Evolutionary conservation across 257 asterid genomes (phyloP).

Genomic region (Buddleja alternifolia): DNA sequence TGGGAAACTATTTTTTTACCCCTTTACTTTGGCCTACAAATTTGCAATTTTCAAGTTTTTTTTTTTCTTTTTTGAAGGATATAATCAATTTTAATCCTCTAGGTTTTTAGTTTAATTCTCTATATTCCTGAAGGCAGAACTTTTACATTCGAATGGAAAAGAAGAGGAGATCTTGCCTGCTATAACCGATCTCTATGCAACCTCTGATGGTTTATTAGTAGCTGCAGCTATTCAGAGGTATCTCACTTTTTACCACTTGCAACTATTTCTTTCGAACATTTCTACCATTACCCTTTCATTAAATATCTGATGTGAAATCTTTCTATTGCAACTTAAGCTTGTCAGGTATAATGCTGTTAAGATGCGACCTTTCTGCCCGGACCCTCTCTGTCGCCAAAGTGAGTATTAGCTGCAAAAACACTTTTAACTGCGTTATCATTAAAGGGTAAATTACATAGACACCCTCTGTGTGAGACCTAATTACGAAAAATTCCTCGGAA

Average conservation of each 20-base stretch:
- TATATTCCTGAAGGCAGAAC: conserved; percentile 63
- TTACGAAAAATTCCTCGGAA: no score
- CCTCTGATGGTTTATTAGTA: conserved; percentile 63
- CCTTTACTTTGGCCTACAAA: neutral
- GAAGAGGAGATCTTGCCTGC: conserved; percentile 59
- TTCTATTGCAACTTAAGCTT: conserved; percentile 48
- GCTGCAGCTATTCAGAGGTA: conserved; percentile 86
- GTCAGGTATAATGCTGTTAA: conserved; percentile 73
- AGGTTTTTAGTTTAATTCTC: conserved; percentile 16
- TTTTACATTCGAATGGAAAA: conserved; percentile 43
- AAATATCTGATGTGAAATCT: neutral
- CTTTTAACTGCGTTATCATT: neutral
- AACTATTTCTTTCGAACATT: neutral
- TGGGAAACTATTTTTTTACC: neutral
- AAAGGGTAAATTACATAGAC: no score
- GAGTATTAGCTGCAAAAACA: conserved; percentile 32
- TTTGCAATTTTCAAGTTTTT: neutral
- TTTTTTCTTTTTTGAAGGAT: no score
- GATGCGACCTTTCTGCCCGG: conserved; percentile 56
- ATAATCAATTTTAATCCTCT: no score
- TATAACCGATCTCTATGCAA: conserved; percentile 69
- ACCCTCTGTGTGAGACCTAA: no score
- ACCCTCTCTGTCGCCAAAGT: conserved; percentile 66
- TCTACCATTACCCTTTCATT: neutral
- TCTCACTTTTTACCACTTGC: conserved; percentile 19